phyloP scores from a whole-genome alignment of 2,329 filamentous ascomycete species.

The Arthrobotrys megalospora region DNA sequence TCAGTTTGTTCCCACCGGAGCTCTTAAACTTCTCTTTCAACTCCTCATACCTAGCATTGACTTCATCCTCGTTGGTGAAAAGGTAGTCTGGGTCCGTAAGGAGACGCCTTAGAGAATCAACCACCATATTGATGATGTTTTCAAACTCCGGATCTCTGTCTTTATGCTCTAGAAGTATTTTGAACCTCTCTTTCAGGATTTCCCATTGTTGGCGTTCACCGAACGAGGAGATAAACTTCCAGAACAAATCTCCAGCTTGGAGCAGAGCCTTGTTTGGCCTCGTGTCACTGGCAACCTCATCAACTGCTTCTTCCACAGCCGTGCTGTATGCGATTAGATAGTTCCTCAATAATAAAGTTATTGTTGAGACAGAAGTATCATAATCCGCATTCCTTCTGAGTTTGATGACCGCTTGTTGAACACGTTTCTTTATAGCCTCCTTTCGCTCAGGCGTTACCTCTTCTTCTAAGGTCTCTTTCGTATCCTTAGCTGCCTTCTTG shows the following conservation, averaged over 20 bases:
- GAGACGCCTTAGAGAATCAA: slow-evolving; percentile 82
- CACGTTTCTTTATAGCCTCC: slow-evolving; percentile 79
- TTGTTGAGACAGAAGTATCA: slow-evolving; percentile 84
- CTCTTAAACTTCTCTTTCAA: slow-evolving; percentile 74
- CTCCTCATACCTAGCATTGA: slow-evolving; percentile 73
- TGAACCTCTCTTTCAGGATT: slow-evolving; percentile 78
- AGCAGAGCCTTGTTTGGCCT: slow-evolving; percentile 80
- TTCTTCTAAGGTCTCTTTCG: slow-evolving; percentile 69
- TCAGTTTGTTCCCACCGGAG: slow-evolving; percentile 76
- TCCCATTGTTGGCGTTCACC: slow-evolving; percentile 83
- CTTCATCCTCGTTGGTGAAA: slow-evolving; percentile 71
- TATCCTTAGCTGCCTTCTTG: slow-evolving; percentile 69
- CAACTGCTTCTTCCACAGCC: slow-evolving; percentile 77
- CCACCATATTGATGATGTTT: slow-evolving; percentile 79
- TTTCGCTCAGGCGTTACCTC: slow-evolving; percentile 71
- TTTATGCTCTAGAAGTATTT: slow-evolving; percentile 80
- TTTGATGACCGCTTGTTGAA: slow-evolving; percentile 82
- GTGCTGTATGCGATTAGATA: slow-evolving; percentile 85
- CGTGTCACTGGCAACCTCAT: slow-evolving; percentile 79
- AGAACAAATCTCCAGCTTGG: slow-evolving; percentile 82
- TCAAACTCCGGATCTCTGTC: slow-evolving; percentile 87
- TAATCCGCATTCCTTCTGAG: slow-evolving; percentile 85
- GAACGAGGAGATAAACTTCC: slow-evolving; percentile 84
- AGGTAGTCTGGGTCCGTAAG: slow-evolving; percentile 90
- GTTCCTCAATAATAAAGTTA: slow-evolving; percentile 81